These are phyloP conservation scores for Phytophthora crassamura DNA, from an alignment of 352 stramenopile species.

Conservation along the genomic window DNA sequence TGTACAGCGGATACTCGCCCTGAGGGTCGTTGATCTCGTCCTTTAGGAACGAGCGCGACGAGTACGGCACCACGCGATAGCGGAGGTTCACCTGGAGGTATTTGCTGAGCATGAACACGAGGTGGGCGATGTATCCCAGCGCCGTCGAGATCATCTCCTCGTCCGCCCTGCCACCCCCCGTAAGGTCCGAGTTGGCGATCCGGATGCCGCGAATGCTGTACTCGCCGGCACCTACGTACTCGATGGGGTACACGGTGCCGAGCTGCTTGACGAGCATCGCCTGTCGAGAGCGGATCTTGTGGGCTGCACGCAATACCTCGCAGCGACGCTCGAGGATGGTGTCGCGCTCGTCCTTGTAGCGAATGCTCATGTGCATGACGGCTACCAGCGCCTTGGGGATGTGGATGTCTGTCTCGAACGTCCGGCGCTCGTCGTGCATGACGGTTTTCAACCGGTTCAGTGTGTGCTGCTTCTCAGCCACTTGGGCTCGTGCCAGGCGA, in stretches of 20 bases:
- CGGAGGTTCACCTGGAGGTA: conserved; percentile 88
- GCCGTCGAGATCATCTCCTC: conserved; percentile 88
- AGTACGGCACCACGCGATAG: conserved; percentile 83
- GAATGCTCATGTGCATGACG: conserved; percentile 84
- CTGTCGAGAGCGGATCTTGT: conserved; percentile 85
- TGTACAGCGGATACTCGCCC: conserved; percentile 86
- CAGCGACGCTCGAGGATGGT: conserved; percentile 78
- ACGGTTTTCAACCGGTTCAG: conserved; percentile 62
- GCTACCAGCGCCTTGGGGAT: conserved; percentile 78
- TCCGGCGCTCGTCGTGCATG: conserved; percentile 79
- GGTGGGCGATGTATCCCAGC: conserved; percentile 86
- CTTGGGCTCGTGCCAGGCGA: conserved; percentile 50
- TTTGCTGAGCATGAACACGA: conserved; percentile 91
- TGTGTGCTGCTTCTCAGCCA: conserved; percentile 63
- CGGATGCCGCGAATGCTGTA: conserved; percentile 85
- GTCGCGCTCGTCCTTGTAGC: conserved; percentile 86
- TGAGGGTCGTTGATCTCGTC: conserved; percentile 88
- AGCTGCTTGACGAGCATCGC: conserved; percentile 83
- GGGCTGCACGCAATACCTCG: conserved; percentile 76
- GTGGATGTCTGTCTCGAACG: conserved; percentile 83
- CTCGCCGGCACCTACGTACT: conserved; percentile 81
- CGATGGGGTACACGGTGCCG: conserved; percentile 81
- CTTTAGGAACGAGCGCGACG: conserved; percentile 81
- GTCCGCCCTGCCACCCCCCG: conserved; percentile 57
- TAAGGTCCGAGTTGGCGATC: conserved; percentile 76